These are phyloP conservation scores for Colletotrichum nymphaeae DNA, from an alignment of 2,329 filamentous ascomycete species.

Conservation along the genomic window DNA sequence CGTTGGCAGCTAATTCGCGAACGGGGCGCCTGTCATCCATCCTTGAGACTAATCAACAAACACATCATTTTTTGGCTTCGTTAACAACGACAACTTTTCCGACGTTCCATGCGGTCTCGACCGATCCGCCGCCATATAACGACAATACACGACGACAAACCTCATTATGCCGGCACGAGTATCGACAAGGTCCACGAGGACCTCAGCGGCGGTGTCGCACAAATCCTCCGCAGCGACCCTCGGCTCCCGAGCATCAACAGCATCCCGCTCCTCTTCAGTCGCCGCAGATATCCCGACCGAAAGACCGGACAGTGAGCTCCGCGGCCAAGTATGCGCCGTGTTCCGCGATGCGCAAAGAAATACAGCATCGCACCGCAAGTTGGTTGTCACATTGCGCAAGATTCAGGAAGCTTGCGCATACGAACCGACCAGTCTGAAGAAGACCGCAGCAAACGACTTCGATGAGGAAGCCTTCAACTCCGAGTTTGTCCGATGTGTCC, in stretches of 20 bases:
- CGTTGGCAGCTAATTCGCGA: constrained; percentile 14
- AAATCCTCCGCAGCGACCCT: constrained; percentile 52
- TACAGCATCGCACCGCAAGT: constrained; percentile 89
- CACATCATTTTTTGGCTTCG: constrained; percentile 16
- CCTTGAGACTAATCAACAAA: constrained; percentile 22
- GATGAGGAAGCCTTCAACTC: constrained; percentile 88
- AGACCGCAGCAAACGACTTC: constrained; percentile 71
- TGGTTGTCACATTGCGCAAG: constrained; percentile 88
- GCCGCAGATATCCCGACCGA: constrained; percentile 74
- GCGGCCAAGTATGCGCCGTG: constrained; percentile 77
- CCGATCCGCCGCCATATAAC: constrained; percentile 1
- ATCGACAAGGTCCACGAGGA: constrained; percentile 58
- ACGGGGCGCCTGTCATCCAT: background rate
- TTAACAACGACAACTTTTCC: constrained; percentile 8
- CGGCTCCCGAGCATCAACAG: constrained; percentile 55
- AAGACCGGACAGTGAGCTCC: constrained; percentile 75
- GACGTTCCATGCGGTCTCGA: background rate
- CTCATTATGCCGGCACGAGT: constrained; percentile 61
- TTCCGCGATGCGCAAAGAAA: constrained; percentile 89
- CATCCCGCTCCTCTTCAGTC: constrained; percentile 59
- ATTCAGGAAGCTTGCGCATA: constrained; percentile 88
- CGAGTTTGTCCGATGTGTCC: constrained; percentile 85
- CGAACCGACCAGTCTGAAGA: constrained; percentile 66
- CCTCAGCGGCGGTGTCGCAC: constrained; percentile 53
- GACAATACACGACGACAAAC: background rate